A percentile compares a stretch with the other conserved stretches of the same genome.
Evolutionary conservation across 148 eudicot species (phyloP).

Genomic region (Fagopyrum homotropicum): DNA sequence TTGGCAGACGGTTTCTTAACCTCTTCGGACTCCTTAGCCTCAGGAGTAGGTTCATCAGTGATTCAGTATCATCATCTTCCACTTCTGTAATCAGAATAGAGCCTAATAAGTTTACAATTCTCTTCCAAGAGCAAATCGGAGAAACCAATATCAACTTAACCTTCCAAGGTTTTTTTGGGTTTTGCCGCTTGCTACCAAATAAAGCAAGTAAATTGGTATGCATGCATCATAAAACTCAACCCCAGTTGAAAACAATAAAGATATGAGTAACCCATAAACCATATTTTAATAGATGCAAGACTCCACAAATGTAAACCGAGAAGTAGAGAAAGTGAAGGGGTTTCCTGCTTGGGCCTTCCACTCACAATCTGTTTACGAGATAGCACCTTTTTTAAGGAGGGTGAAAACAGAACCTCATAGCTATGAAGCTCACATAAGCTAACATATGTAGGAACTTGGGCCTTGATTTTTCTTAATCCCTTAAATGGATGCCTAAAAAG

Average conservation of each 20-base stretch:
- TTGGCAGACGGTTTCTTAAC: conserved; percentile 32
- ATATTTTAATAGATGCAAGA: too few species aligned
- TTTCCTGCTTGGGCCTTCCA: conserved; percentile 65
- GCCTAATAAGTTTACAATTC: neutral
- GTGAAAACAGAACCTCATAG: too few species aligned
- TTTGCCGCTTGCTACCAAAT: conserved; percentile 61
- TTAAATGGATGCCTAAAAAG: too few species aligned
- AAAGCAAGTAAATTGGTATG: neutral
- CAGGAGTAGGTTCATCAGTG: conserved; percentile 17
- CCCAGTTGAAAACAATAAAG: neutral
- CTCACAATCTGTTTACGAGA: conserved; percentile 44
- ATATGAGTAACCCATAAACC: too few species aligned
- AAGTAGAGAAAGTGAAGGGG: too few species aligned
- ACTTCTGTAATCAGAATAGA: conserved; percentile 16
- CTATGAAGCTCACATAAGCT: too few species aligned
- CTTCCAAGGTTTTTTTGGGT: conserved; percentile 36
- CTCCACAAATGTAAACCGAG: too few species aligned
- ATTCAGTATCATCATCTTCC: conserved; percentile 33
- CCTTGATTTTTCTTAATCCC: too few species aligned
- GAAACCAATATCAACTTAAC: neutral
- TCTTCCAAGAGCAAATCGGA: neutral
- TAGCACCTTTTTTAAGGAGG: neutral
- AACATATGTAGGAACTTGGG: too few species aligned
- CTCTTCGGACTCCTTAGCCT: conserved; percentile 23
- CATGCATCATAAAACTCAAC: neutral